These are phyloP conservation scores for Cystofilobasidium bisporidii DNA, from an alignment of 768 basidiomycete genomes.

Conservation along the genomic window DNA sequence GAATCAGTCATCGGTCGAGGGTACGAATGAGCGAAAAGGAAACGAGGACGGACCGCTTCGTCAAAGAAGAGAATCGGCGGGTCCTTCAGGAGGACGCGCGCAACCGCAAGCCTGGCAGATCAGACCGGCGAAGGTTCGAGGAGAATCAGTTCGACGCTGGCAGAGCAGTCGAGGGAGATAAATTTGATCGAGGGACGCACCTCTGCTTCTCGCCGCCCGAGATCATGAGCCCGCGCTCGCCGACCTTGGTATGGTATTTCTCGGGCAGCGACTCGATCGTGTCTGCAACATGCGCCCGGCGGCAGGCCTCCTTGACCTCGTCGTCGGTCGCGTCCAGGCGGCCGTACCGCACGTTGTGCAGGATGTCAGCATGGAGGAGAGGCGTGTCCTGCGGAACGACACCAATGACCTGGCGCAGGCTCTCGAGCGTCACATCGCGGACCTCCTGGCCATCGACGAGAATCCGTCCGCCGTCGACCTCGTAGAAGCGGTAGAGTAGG, in stretches of 20 bases:
- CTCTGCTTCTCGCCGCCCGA: constrained; percentile 98
- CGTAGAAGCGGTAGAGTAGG: constrained; percentile 88
- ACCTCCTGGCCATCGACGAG: constrained; percentile 76
- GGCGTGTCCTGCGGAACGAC: constrained; percentile 92
- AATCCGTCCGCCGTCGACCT: constrained; percentile 70
- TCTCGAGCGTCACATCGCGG: constrained; percentile 57
- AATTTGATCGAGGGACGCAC: too few species aligned
- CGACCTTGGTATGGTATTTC: constrained; percentile 80
- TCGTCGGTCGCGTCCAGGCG: constrained; percentile 76
- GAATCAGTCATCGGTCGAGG: too few species aligned
- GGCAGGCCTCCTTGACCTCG: constrained; percentile 73
- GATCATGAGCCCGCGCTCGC: constrained; percentile 94
- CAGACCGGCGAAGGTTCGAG: background rate
- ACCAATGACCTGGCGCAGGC: constrained; percentile 65
- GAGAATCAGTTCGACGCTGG: background rate
- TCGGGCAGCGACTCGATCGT: constrained; percentile 73
- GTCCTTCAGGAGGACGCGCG: constrained; percentile 82
- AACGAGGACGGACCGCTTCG: constrained; percentile 62
- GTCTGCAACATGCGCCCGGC: constrained; percentile 76
- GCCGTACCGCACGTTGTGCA: constrained; percentile 94
- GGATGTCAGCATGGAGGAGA: constrained; percentile 85
- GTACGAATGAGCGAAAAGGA: background rate
- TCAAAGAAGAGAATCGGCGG: constrained; percentile 96
- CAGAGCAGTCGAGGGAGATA: background rate
- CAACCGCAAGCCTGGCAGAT: constrained; percentile 58